A percentile compares a stretch with the other conserved stretches of the same genome.
phyloP scores from a whole-genome alignment of 306 rosid genomes.

The Malus sieversii region DNA sequence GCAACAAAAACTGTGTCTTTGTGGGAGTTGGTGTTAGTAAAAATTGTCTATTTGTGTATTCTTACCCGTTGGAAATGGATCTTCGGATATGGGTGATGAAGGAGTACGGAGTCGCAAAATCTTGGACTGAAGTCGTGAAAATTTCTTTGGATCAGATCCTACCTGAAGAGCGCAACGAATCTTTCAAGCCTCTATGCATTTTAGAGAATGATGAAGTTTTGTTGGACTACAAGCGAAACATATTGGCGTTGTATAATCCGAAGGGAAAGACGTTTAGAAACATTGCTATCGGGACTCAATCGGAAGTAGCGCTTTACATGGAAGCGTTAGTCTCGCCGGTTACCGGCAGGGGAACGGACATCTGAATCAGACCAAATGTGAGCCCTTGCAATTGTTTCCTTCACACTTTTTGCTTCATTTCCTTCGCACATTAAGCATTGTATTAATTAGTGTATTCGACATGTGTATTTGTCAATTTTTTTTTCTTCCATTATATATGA shows the following conservation, averaged over 20 bases:
- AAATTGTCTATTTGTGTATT: not conserved
- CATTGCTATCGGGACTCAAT: not conserved
- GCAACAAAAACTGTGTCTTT: not conserved
- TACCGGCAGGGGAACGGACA: not conserved
- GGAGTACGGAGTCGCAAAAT: not conserved
- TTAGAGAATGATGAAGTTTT: not conserved
- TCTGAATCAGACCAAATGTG: not conserved
- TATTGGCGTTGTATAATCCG: not conserved
- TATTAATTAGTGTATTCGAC: no score
- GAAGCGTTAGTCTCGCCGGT: constrained; percentile 1
- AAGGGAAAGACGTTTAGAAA: not conserved
- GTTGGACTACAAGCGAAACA: not conserved
- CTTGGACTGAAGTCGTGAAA: not conserved
- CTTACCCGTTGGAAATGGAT: not conserved
- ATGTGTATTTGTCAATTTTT: no score
- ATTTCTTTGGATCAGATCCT: not conserved
- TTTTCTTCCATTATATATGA: no score
- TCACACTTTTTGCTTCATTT: no score
- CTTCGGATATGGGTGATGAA: not conserved
- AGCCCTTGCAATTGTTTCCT: not conserved
- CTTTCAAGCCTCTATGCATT: not conserved
- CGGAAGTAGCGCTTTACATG: not conserved
- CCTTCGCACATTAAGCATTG: not conserved
- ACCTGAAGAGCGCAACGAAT: not conserved
- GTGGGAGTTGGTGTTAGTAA: not conserved